Percentiles rank a stretch among this genome's conserved stretches.
Evolutionary conservation across 345 rosid species (phyloP).

Genomic region (Cardamine chenopodiifolia): DNA sequence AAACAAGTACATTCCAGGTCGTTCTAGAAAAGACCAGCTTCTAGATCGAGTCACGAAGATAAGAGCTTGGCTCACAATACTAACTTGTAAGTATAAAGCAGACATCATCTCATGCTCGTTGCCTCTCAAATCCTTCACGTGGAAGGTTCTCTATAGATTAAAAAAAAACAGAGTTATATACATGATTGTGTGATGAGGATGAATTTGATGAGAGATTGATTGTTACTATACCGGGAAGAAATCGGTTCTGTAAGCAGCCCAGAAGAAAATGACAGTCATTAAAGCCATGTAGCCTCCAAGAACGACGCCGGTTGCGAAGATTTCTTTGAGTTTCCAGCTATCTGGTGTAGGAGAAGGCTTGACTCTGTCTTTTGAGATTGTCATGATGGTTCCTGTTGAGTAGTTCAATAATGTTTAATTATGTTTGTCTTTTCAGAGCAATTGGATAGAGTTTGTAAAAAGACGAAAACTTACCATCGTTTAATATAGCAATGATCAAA

Average conservation of each 20-base stretch:
- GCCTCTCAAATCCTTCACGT: slow-evolving; percentile 51
- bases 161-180: slow-evolving; percentile 14
- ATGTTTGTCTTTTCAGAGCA: not conserved
- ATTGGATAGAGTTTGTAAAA: not conserved
- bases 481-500: slow-evolving; percentile 86
- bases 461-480: slow-evolving; percentile 64
- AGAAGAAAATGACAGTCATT: slow-evolving; percentile 85
- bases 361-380: slow-evolving; percentile 89
- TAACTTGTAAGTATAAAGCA: slow-evolving; percentile 93
- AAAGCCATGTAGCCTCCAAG: slow-evolving; percentile 86
- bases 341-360: slow-evolving; percentile 96
- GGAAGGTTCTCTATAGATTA: slow-evolving; percentile 60
- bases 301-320: slow-evolving; percentile 82
- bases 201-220: not conserved
- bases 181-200: not conserved
- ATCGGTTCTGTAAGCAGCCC: slow-evolving; percentile 62
- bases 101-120: slow-evolving; percentile 64
- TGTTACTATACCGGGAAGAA: slow-evolving; percentile 60
- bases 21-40: slow-evolving; percentile 82
- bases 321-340: slow-evolving; percentile 92
- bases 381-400: slow-evolving; percentile 82
- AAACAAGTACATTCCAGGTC: slow-evolving; percentile 70
- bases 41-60: slow-evolving; percentile 93
- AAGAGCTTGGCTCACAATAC: slow-evolving; percentile 92
- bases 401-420: not conserved